Conservation (phyloP, 495 filamentous ascomycete species). For the Neurospora cerealis region DNA sequence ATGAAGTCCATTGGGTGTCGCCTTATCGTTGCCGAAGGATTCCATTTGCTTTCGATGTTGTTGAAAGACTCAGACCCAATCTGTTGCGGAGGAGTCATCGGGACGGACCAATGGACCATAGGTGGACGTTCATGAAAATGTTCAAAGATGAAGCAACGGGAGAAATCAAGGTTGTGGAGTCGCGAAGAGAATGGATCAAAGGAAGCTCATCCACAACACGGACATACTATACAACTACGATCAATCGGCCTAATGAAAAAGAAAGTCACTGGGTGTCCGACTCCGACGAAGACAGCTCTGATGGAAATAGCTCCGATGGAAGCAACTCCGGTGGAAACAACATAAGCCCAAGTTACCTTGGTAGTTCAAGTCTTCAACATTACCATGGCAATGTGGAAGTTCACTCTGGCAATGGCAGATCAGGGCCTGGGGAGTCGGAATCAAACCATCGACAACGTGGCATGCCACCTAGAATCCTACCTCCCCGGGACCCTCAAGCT, state of each 20-base stretch:
- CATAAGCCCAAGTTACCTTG: neutral
- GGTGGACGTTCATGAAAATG: conserved; percentile 60
- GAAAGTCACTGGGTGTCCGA: neutral
- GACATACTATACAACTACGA: conserved; percentile 56
- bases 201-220: conserved; percentile 51
- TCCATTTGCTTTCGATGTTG: conserved; percentile 28
- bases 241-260: conserved; percentile 22
- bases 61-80: conserved; percentile 25
- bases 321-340: neutral
- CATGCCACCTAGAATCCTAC: neutral
- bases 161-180: conserved; percentile 54
- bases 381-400: neutral
- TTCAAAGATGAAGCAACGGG: conserved; percentile 53
- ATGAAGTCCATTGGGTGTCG: conserved; percentile 59
- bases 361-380: neutral
- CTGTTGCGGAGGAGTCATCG: conserved; percentile 59
- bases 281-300: neutral
- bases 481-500: conserved; percentile 8
- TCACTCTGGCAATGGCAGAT: neutral
- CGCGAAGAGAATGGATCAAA: conserved; percentile 58
- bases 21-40: conserved; percentile 62
- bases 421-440: neutral
- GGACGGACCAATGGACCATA: conserved; percentile 70
- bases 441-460: neutral
- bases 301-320: neutral